Evolutionary conservation across 768 basidiomycete genomes (phyloP), one percentile per base, ranked within the genome.

Genomic region (Chlorophyllum brunneum): DNA sequence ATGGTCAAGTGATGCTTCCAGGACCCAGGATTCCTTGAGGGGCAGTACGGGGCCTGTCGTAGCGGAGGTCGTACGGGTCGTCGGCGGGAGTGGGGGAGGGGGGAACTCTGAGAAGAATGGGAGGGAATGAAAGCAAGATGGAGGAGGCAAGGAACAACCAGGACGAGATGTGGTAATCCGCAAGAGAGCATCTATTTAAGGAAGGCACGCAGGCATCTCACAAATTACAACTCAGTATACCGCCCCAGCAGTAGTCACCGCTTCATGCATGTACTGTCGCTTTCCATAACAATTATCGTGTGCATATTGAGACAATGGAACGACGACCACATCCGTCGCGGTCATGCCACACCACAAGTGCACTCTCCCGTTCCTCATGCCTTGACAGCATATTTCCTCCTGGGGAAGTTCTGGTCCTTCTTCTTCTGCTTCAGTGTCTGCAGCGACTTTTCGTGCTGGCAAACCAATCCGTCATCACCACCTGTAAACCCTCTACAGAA

Each of bases 361-460:
- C 54, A 39, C 36, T 54, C 50, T 54, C 34, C 51, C 42, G 51
- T 38, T 59, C 55, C 69, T 82, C 71, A 86, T 77, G 92, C 93
- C 83, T 91, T 95, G 70, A 98, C 87, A 58, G 95, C 94, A 73
- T 87, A 99, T 76, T 94, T 95, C 70, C 95, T 81, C 67, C 77
- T 67, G 31, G 94, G 92, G 80, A 97, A 97, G 79, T 97, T 94
- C 62, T 80, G 78, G 56, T 93, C 87, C 81, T 89, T 94, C 88
- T 98, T 98, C 73, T 74, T 78, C 71, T 95, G 92, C 77, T 88
- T 92, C 72, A 89, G 78, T 51, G 97, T 98, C 80, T 92, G 92
- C 61, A 82, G 70, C 67, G 84, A 85, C 56, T 71, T 65, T 71
- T 99, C 95, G 73, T 87, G 83, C 92, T 94, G 63, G 9, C 37